A percentile compares a stretch with the other conserved stretches of the same genome.
These are phyloP conservation scores for Ceratocystis colombiana DNA, from an alignment of 2,329 filamentous ascomycete genomes.

Conservation along the genomic window DNA sequence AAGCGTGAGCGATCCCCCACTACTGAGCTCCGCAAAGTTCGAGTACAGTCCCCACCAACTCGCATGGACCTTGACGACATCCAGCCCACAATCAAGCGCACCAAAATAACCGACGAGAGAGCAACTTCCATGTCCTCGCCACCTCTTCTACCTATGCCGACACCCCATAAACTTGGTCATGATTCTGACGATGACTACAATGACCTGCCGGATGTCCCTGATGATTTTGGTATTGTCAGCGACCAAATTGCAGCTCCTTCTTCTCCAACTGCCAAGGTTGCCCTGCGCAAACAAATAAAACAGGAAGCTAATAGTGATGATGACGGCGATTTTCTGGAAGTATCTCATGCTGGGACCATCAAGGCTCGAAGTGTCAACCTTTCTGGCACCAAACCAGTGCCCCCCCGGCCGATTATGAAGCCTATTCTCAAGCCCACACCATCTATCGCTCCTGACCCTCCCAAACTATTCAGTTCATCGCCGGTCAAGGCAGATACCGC, in stretches of 20 bases:
- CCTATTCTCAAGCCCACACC: constrained; percentile 44
- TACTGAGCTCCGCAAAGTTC: constrained; percentile 65
- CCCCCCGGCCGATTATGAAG: constrained; percentile 48
- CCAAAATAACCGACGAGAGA: constrained; percentile 40
- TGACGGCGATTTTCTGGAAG: constrained; percentile 76
- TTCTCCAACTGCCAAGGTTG: constrained; percentile 71
- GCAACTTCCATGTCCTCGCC: constrained; percentile 40
- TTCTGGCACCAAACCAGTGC: constrained; percentile 60
- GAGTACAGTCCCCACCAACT: constrained; percentile 66
- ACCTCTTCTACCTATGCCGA: constrained; percentile 28
- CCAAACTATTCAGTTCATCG: constrained; percentile 37
- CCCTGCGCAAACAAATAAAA: constrained; percentile 55
- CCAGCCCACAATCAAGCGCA: constrained; percentile 46
- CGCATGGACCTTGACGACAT: constrained; percentile 36
- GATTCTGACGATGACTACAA: constrained; percentile 49
- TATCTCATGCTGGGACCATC: constrained; percentile 64
- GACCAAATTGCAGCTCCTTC: constrained; percentile 62
- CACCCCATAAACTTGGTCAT: constrained; percentile 36
- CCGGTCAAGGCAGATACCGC: constrained; percentile 17
- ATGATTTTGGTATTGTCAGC: constrained; percentile 62
- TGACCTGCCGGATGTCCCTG: constrained; percentile 48
- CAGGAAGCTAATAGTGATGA: constrained; percentile 58
- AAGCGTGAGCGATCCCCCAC: constrained; percentile 54
- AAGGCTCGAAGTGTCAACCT: constrained; percentile 70
- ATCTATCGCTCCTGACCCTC: constrained; percentile 50